These are phyloP conservation scores for Colletotrichum aenigma DNA, from an alignment of 2,329 filamentous ascomycete genomes.

Conservation along the genomic window DNA sequence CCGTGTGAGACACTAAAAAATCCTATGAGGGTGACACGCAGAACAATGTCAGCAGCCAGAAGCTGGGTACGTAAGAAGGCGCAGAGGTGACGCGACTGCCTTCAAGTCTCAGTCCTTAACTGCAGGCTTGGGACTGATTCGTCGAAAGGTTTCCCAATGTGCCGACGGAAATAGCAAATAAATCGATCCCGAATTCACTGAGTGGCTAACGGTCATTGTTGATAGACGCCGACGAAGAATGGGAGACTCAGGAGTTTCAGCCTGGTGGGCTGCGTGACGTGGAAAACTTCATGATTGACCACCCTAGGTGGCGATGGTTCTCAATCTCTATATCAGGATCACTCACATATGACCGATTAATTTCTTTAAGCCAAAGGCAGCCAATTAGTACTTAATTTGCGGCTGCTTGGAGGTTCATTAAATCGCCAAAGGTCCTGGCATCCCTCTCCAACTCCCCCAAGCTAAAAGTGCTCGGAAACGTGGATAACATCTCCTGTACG, in stretches of 20 bases:
- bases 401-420: background rate
- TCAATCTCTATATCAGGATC: background rate
- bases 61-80: background rate
- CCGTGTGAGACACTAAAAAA: no score
- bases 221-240: background rate
- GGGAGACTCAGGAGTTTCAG: no score
- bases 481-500: background rate
- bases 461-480: no score
- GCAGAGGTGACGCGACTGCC: no score
- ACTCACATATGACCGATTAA: background rate
- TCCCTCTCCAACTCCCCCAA: background rate
- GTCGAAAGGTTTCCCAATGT: no score
- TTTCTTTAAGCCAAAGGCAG: background rate
- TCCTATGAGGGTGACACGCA: fast-evolving
- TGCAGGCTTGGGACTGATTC: no score
- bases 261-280: background rate
- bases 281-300: background rate
- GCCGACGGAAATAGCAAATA: background rate
- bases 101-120: background rate
- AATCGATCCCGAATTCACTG: background rate
- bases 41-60: background rate
- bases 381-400: background rate
- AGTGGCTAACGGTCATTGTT: fast-evolving
- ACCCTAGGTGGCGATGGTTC: background rate
- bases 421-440: fast-evolving